These are phyloP conservation scores for Pythium sukuiense DNA, from an alignment of 352 stramenopile species.

Conservation along the genomic window DNA sequence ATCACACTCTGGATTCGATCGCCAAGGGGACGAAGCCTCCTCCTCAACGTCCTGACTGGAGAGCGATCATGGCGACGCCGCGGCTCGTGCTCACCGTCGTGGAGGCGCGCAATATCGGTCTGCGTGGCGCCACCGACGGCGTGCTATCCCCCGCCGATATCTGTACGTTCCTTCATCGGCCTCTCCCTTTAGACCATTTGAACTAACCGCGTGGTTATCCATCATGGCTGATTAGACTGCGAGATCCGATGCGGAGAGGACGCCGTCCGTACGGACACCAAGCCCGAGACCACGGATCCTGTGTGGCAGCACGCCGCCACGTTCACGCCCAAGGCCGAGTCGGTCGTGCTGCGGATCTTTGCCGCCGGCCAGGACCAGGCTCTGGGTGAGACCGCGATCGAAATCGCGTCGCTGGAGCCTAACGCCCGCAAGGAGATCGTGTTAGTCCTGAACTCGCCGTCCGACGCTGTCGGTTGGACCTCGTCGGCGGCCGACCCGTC, in stretches of 20 bases:
- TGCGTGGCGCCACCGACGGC: slow-evolving; percentile 15
- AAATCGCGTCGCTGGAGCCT: slow-evolving; percentile 34
- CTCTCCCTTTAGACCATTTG: background rate
- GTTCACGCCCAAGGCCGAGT: slow-evolving; percentile 53
- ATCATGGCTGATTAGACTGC: slow-evolving; percentile 38
- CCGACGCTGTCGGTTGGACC: slow-evolving; percentile 12
- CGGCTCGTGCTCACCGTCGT: slow-evolving; percentile 23
- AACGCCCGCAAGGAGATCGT: slow-evolving; percentile 28
- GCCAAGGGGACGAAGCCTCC: background rate
- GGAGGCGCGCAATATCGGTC: slow-evolving; percentile 20
- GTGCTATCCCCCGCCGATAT: slow-evolving; percentile 12
- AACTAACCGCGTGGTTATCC: background rate
- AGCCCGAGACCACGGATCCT: slow-evolving; percentile 44
- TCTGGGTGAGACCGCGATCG: slow-evolving; percentile 40
- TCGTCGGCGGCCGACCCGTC: slow-evolving; percentile 11
- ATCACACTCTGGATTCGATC: slow-evolving; percentile 16
- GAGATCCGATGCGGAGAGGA: slow-evolving; percentile 54
- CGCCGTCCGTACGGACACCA: slow-evolving; percentile 44
- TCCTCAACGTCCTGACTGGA: background rate
- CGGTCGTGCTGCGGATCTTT: slow-evolving; percentile 52
- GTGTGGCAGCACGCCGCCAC: slow-evolving; percentile 55
- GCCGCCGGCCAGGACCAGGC: slow-evolving; percentile 45
- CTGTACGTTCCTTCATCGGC: slow-evolving; percentile 3
- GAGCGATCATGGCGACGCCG: slow-evolving; percentile 14
- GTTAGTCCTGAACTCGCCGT: slow-evolving; percentile 9